A percentile compares a stretch with the other conserved stretches of the same genome.
Evolutionary conservation across 148 eudicot genomes (phyloP).

Genomic region (Salicornia ramosissima): DNA sequence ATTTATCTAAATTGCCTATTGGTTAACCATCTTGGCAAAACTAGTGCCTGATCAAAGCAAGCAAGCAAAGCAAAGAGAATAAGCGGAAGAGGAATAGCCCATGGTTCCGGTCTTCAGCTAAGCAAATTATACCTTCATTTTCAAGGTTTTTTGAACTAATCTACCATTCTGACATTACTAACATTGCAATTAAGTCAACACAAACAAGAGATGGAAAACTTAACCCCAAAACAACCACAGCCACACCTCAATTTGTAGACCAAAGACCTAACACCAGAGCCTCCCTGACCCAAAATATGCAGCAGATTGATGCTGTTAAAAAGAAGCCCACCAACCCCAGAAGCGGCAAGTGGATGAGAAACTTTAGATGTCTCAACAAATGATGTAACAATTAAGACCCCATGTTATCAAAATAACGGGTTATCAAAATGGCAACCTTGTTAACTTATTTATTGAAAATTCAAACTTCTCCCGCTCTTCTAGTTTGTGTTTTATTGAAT

Average conservation of each 20-base stretch:
- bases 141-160: not conserved
- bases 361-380: not conserved
- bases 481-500: not conserved
- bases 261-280: not conserved
- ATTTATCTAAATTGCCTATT: not conserved
- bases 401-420: no score
- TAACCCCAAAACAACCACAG: not conserved
- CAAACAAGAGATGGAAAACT: not conserved
- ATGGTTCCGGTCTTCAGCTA: no score
- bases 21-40: no score
- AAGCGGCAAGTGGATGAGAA: not conserved
- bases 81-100: no score
- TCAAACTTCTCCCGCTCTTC: not conserved
- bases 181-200: not conserved
- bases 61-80: no score
- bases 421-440: not conserved
- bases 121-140: no score
- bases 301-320: not conserved
- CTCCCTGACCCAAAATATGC: not conserved
- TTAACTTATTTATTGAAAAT: not conserved
- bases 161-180: not conserved
- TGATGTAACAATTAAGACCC: not conserved
- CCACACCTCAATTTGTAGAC: not conserved
- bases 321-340: not conserved
- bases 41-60: no score